Conservation (phyloP, 2,329 filamentous ascomycete species). For the Arthrobotrys entomopaga region DNA sequence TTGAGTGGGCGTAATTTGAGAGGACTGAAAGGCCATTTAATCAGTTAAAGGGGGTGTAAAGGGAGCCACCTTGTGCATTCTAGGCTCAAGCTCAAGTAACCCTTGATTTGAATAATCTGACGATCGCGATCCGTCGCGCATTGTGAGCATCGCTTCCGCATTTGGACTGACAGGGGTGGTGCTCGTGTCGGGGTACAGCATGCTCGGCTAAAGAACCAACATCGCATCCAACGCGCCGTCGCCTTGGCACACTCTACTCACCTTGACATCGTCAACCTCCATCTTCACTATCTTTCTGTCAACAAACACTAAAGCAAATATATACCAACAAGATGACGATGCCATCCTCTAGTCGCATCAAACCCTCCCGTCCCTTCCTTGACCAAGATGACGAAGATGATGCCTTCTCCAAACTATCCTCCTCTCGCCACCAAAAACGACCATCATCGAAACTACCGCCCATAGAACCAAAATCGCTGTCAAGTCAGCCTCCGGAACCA, state of each 20-base stretch:
- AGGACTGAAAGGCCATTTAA: too few species aligned
- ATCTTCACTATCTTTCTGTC: not conserved
- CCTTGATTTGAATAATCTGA: too few species aligned
- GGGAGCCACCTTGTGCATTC: too few species aligned
- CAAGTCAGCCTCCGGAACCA: constrained; percentile 4
- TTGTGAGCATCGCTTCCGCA: too few species aligned
- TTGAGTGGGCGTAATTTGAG: too few species aligned
- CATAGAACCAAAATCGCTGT: constrained; percentile 21
- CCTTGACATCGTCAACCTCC: not conserved
- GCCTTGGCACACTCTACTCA: not conserved
- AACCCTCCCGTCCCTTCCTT: constrained; percentile 20
- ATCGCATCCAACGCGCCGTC: not conserved
- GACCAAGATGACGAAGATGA: constrained; percentile 50
- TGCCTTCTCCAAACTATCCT: constrained; percentile 41
- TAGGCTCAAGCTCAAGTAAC: too few species aligned
- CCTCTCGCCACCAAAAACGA: constrained; percentile 14
- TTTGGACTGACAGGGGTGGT: not conserved
- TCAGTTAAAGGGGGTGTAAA: too few species aligned
- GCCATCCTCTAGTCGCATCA: constrained; percentile 25
- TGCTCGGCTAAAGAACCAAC: constrained; percentile 1
- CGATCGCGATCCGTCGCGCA: too few species aligned
- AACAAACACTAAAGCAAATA: not conserved
- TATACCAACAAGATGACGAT: constrained; percentile 30
- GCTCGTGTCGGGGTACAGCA: constrained; percentile 13
- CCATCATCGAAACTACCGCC: constrained; percentile 22